phyloP scores from a whole-genome alignment of 176 grass and related monocot species.

The Typha latifolia region DNA sequence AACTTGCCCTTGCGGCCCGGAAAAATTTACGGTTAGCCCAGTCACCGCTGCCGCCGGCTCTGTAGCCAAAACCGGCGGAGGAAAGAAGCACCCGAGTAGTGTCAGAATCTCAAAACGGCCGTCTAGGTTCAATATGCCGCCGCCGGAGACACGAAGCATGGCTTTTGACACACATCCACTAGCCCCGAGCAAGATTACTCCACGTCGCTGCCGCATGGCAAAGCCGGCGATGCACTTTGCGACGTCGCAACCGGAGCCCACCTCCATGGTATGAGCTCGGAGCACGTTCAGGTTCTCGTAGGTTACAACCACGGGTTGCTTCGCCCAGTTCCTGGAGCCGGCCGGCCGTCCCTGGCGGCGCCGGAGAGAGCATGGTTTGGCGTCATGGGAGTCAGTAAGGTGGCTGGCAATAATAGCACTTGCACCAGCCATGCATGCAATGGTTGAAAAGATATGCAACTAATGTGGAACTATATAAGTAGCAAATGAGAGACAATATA shows the following conservation, averaged over 20 bases:
- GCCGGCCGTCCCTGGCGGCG: constrained; percentile 3
- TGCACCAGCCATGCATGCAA: background rate
- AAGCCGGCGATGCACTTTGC: constrained; percentile 31
- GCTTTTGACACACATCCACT: constrained; percentile 26
- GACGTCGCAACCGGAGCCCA: constrained; percentile 33
- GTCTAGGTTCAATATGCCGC: constrained; percentile 15
- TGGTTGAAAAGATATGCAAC: background rate
- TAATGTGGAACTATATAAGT: background rate
- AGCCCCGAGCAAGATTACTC: constrained; percentile 37
- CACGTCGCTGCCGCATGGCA: constrained; percentile 18
- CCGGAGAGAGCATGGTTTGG: no score
- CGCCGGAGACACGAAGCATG: constrained; percentile 32
- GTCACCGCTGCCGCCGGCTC: background rate
- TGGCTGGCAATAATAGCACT: background rate
- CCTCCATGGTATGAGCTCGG: constrained; percentile 45
- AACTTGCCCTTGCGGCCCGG: constrained; percentile 28
- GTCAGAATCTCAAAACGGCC: constrained; percentile 40
- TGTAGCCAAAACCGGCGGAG: background rate
- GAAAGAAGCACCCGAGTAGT: constrained; percentile 47
- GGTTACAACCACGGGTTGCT: constrained; percentile 32
- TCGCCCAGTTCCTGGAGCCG: constrained; percentile 14
- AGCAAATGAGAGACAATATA: background rate
- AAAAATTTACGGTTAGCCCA: constrained; percentile 26
- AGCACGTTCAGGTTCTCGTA: constrained; percentile 48
- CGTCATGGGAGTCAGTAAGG: no score